These are phyloP conservation scores for Oleoguttula mirabilis DNA, from an alignment of 495 filamentous ascomycete genomes.

Conservation along the genomic window DNA sequence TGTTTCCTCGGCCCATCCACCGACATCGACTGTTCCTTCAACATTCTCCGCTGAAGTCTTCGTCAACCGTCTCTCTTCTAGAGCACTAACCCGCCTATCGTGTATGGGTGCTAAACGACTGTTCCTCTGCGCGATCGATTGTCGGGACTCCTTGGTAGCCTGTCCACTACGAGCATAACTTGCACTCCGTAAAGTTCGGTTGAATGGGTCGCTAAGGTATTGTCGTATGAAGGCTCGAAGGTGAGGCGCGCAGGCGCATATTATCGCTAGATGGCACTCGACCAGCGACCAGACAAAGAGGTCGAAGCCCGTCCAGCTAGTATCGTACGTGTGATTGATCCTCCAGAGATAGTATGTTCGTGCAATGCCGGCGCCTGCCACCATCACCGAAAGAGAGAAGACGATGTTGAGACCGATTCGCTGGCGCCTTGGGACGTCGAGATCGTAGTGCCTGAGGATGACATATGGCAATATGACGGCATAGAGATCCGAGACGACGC, in stretches of 20 bases:
- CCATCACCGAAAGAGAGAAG: constrained; percentile 9
- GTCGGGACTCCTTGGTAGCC: too few relatives aligned
- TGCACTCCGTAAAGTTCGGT: neutral
- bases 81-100: too few relatives aligned
- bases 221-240: constrained; percentile 10
- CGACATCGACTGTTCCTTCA: neutral
- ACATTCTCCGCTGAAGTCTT: too few relatives aligned
- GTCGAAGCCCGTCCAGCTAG: constrained; percentile 23
- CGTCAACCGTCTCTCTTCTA: too few relatives aligned
- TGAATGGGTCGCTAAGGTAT: constrained; percentile 6
- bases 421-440: constrained; percentile 19
- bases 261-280: constrained; percentile 22
- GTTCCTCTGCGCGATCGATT: too few relatives aligned
- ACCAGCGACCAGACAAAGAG: constrained; percentile 21
- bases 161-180: too few relatives aligned
- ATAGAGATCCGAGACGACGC: constrained; percentile 17
- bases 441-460: constrained; percentile 12
- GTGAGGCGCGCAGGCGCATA: constrained; percentile 22
- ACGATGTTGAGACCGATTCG: constrained; percentile 12
- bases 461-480: constrained; percentile 16
- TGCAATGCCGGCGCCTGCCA: constrained; percentile 17
- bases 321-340: constrained; percentile 19
- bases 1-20: neutral
- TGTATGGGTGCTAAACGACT: too few relatives aligned
- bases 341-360: constrained; percentile 20